Evolutionary conservation across 352 stramenopile genomes (phyloP).

Genomic region (Saprolegnia diclina): DNA sequence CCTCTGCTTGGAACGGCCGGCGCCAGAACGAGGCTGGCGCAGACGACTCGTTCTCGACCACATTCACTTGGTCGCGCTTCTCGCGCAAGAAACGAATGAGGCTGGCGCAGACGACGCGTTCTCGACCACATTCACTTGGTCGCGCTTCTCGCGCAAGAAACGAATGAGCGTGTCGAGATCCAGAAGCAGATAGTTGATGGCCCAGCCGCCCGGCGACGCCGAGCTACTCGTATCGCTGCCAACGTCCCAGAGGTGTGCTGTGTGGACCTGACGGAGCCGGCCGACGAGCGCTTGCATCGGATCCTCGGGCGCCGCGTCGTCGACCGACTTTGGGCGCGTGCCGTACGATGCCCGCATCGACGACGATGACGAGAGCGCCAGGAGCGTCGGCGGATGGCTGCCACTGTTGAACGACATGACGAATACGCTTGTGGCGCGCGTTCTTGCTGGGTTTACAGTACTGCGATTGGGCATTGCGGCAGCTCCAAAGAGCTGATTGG

Average conservation of each 20-base stretch:
- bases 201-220: not conserved
- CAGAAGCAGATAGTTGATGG: slow-evolving; percentile 20
- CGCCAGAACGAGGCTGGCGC: not conserved
- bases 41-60: slow-evolving; percentile 1
- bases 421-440: no score
- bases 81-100: not conserved
- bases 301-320: slow-evolving; percentile 14
- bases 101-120: not conserved
- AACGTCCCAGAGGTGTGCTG: slow-evolving; percentile 8
- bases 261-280: slow-evolving; percentile 3
- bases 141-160: slow-evolving; percentile 10
- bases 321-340: not conserved
- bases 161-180: slow-evolving; percentile 22
- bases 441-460: no score
- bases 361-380: not conserved
- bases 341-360: not conserved
- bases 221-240: not conserved
- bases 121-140: slow-evolving; percentile 4
- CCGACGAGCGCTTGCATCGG: not conserved
- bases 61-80: slow-evolving; percentile 1
- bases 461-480: no score
- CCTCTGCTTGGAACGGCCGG: slow-evolving; percentile 11
- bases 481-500: no score
- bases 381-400: not conserved
- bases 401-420: no score